A percentile compares a stretch with the other conserved stretches of the same genome.
Conservation (phyloP, 768 basidiomycete species). For the Royoungia palumana region DNA sequence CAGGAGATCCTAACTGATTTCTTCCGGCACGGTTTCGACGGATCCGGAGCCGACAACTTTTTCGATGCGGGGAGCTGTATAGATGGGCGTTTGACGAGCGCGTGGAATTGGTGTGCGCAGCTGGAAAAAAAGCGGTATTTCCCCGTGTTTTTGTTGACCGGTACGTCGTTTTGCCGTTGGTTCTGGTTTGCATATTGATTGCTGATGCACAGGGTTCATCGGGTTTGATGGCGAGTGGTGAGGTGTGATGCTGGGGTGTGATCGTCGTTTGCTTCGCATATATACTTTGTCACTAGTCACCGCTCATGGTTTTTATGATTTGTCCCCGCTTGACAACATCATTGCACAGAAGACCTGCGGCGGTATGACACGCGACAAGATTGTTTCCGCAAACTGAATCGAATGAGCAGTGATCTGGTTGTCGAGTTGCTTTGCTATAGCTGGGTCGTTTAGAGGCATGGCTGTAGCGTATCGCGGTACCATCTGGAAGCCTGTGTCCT, state of each 20-base stretch:
- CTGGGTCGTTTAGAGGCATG: no score
- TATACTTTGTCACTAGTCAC: neutral
- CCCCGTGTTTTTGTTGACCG: conserved; percentile 71
- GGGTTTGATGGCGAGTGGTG: conserved; percentile 89
- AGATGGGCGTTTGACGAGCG: conserved; percentile 82
- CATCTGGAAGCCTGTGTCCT: no score
- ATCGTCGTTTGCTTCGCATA: neutral
- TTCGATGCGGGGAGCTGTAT: conserved; percentile 85
- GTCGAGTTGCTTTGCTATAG: no score
- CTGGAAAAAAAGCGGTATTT: conserved; percentile 87
- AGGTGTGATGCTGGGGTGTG: neutral
- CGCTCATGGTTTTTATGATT: no score
- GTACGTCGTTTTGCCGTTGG: conserved; percentile 37
- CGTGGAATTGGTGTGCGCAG: conserved; percentile 88
- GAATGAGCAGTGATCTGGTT: no score
- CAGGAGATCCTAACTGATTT: conserved; percentile 79
- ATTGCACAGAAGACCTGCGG: no score
- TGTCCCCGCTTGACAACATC: no score
- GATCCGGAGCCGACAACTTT: conserved; percentile 88
- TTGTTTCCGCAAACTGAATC: no score
- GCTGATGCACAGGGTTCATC: conserved; percentile 54
- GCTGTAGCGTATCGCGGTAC: no score
- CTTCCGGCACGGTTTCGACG: conserved; percentile 86
- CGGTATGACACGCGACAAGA: no score
- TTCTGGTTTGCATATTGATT: no score